phyloP scores from a whole-genome alignment of 257 asterid genomes.

The Solanum medicagineum region DNA sequence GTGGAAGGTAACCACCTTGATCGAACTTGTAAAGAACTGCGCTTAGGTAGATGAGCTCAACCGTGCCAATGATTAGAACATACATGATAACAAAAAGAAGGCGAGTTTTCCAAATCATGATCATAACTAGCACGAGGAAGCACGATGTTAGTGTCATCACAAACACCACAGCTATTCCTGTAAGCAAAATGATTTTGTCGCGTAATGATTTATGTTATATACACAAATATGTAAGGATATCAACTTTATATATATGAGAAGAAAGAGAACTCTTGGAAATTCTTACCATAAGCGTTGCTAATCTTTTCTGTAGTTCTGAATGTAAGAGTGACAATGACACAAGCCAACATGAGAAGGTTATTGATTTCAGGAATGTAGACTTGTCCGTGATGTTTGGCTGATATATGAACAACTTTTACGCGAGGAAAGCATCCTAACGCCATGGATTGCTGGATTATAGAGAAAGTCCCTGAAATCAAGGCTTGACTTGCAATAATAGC shows the following conservation, averaged over 20 bases:
- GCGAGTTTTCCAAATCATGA: slow-evolving; percentile 55
- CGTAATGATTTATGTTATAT: not conserved
- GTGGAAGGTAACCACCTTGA: slow-evolving; percentile 46
- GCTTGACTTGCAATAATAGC: slow-evolving; percentile 57
- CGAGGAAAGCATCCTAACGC: slow-evolving; percentile 56
- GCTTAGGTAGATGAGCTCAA: slow-evolving; percentile 33
- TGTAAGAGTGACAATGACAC: slow-evolving; percentile 31
- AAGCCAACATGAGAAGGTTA: slow-evolving; percentile 41
- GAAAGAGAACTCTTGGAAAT: not conserved
- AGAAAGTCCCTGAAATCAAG: slow-evolving; percentile 45
- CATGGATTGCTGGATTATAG: slow-evolving; percentile 48
- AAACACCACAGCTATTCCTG: slow-evolving; percentile 52
- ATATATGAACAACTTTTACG: slow-evolving; percentile 40
- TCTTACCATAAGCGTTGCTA: slow-evolving; percentile 50
- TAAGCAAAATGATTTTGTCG: not conserved
- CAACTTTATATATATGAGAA: not conserved
- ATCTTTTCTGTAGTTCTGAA: slow-evolving; percentile 28
- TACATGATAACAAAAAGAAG: slow-evolving; percentile 14
- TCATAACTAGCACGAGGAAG: slow-evolving; percentile 34
- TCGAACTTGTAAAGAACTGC: slow-evolving; percentile 42
- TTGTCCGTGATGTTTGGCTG: slow-evolving; percentile 34
- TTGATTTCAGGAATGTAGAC: slow-evolving; percentile 46
- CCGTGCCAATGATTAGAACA: slow-evolving; percentile 14
- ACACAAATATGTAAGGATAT: not conserved
- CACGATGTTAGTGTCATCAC: slow-evolving; percentile 47